Percentiles rank a stretch among this genome's conserved stretches.
Conservation (phyloP, 495 filamentous ascomycete genomes). For the Podospora bellae-mahoneyi region DNA sequence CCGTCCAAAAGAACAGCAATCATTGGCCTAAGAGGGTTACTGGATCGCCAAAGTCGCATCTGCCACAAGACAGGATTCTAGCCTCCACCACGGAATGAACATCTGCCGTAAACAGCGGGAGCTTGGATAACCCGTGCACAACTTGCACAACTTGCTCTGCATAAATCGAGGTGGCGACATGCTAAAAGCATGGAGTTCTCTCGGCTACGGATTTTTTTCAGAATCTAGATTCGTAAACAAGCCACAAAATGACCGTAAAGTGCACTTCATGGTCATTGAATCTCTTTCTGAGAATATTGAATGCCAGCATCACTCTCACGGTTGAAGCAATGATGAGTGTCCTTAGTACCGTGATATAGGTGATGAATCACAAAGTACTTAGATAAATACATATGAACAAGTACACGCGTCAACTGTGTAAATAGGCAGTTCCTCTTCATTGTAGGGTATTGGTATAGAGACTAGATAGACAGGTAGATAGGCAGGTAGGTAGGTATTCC, state of each 20-base stretch:
- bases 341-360: too few relatives aligned
- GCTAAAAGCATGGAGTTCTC: too few relatives aligned
- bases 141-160: background rate
- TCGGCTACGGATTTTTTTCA: too few relatives aligned
- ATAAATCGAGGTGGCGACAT: background rate
- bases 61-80: background rate
- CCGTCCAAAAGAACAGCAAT: background rate
- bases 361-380: too few relatives aligned
- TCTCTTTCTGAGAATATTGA: too few relatives aligned
- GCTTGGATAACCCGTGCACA: background rate
- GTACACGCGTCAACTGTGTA: too few relatives aligned
- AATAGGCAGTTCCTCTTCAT: background rate
- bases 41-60: constrained; percentile 1
- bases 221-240: too few relatives aligned
- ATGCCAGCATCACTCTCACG: too few relatives aligned
- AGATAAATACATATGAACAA: too few relatives aligned
- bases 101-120: background rate
- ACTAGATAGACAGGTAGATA: background rate
- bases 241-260: too few relatives aligned
- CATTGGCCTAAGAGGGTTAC: background rate
- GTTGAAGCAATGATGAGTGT: too few relatives aligned
- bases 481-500: background rate
- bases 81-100: background rate
- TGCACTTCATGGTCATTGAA: too few relatives aligned
- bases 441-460: background rate